Percentiles rank a stretch among this genome's conserved stretches.
Conservation (phyloP, 768 basidiomycete species). For the Peribolospora baueri region DNA sequence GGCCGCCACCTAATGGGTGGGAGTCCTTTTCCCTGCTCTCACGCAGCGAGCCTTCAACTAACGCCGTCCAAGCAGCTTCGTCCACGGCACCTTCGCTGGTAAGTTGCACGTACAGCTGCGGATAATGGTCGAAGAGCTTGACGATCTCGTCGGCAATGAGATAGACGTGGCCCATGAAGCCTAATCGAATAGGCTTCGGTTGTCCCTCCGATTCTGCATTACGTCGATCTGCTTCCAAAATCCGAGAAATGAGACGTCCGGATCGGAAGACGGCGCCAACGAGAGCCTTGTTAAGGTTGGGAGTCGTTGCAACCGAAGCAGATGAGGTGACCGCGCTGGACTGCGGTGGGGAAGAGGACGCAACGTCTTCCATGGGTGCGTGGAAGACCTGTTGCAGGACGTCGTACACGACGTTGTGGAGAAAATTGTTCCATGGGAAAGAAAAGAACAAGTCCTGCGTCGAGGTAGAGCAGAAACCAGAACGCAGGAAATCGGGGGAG, state of each 20-base stretch:
- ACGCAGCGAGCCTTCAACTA: constrained; percentile 56
- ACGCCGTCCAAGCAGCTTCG: constrained; percentile 46
- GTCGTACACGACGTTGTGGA: constrained; percentile 91
- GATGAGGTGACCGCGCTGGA: no score
- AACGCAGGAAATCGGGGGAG: background rate
- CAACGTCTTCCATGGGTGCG: constrained; percentile 38
- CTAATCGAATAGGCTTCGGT: constrained; percentile 27
- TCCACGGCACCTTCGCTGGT: background rate
- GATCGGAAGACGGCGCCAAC: constrained; percentile 67
- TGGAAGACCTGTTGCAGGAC: constrained; percentile 84
- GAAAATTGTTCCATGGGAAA: constrained; percentile 91
- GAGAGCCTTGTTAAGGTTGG: constrained; percentile 62
- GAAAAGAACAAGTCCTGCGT: constrained; percentile 75
- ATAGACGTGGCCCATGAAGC: constrained; percentile 91
- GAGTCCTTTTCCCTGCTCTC: constrained; percentile 68
- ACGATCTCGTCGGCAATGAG: constrained; percentile 89
- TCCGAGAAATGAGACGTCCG: constrained; percentile 53
- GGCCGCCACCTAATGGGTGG: constrained; percentile 47
- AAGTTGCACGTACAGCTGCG: constrained; percentile 29
- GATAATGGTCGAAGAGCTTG: constrained; percentile 65
- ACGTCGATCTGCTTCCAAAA: constrained; percentile 57
- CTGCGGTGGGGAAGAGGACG: no score
- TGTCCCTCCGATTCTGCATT: constrained; percentile 16
- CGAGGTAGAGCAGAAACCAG: background rate
- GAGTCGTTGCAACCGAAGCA: constrained; percentile 6